Conservation (phyloP, 73 alveolate species). For the Paramecium sexaurelia region DNA sequence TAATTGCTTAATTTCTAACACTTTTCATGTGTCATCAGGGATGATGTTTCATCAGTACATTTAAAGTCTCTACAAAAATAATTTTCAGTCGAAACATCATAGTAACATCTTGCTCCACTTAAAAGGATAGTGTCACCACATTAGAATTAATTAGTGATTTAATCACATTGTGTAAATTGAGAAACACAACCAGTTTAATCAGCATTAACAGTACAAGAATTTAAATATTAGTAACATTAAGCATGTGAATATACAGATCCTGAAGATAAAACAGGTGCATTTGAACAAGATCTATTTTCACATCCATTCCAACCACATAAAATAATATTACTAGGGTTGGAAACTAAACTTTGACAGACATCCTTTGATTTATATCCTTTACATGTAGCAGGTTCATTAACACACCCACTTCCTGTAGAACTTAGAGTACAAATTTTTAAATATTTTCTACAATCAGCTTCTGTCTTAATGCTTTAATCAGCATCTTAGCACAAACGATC, state of each 20-base stretch:
- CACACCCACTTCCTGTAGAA: neutral
- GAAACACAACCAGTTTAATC: neutral
- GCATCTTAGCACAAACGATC: neutral
- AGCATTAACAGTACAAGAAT: neutral
- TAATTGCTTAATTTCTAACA: neutral
- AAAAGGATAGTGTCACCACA: neutral
- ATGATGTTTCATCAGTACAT: neutral
- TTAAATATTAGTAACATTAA: neutral
- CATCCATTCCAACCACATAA: constrained; percentile 50
- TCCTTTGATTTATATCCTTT: neutral
- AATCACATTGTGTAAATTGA: neutral
- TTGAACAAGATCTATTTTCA: neutral
- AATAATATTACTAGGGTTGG: neutral
- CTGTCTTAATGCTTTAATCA: neutral
- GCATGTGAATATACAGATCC: neutral
- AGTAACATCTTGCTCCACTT: neutral
- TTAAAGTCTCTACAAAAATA: neutral
- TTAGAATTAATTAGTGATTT: neutral
- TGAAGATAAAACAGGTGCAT: neutral
- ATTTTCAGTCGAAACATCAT: neutral
- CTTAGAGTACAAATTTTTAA: neutral
- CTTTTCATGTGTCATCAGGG: neutral
- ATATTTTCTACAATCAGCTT: neutral
- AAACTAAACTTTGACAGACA: neutral
- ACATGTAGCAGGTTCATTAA: neutral